Conservation (phyloP, 768 basidiomycete genomes). For the Trametes coccinea region DNA sequence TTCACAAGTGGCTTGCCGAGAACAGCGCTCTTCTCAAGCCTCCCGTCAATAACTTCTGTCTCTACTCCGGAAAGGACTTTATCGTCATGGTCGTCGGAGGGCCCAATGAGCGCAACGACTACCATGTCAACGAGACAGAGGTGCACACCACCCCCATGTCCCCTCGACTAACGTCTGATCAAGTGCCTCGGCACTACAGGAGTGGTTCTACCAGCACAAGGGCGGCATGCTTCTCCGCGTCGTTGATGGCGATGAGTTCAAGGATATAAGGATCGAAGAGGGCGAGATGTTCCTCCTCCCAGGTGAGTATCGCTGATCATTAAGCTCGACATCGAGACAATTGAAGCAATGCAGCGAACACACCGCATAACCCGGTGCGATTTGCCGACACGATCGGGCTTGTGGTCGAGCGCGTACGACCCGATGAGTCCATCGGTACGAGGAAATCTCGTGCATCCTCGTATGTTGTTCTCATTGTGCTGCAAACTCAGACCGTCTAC, state of each 20-base stretch:
- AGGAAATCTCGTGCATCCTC: slow-evolving; percentile 21
- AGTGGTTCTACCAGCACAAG: slow-evolving; percentile 98
- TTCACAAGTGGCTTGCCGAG: slow-evolving; percentile 83
- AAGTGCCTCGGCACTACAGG: slow-evolving; percentile 43
- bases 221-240: slow-evolving; percentile 89
- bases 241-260: slow-evolving; percentile 76
- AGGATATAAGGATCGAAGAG: slow-evolving; percentile 87
- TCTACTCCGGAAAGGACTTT: slow-evolving; percentile 82
- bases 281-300: slow-evolving; percentile 97
- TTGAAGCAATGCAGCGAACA: slow-evolving; percentile 62
- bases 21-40: slow-evolving; percentile 82
- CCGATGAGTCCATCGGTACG: slow-evolving; percentile 69
- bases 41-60: slow-evolving; percentile 89
- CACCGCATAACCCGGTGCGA: slow-evolving; percentile 93
- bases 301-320: slow-evolving; percentile 45
- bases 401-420: slow-evolving; percentile 86
- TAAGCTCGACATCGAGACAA: too few species aligned
- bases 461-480: background rate
- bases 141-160: slow-evolving; percentile 34
- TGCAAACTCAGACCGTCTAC: slow-evolving; percentile 67
- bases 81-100: slow-evolving; percentile 97
- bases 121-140: slow-evolving; percentile 95
- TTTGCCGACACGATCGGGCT: slow-evolving; percentile 89
- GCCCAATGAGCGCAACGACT: slow-evolving; percentile 92
- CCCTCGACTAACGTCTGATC: background rate